phyloP scores from a whole-genome alignment of 768 basidiomycete species.

The Aureoboletus auriporus region DNA sequence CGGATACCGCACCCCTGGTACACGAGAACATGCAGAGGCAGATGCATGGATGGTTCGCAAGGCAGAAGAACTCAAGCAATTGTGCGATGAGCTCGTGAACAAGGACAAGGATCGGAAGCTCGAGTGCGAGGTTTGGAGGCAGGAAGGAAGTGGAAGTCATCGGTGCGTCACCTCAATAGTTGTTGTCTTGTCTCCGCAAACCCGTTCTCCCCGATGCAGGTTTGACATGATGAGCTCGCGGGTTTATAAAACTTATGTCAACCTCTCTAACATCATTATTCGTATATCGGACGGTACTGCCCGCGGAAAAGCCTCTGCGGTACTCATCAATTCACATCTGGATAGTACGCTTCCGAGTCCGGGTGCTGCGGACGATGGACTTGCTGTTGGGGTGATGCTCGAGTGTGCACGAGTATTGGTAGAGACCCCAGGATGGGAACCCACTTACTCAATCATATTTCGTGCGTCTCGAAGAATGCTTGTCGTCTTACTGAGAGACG shows the following conservation, averaged over 20 bases:
- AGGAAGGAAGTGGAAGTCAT: conserved; percentile 85
- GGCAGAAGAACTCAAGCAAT: conserved; percentile 53
- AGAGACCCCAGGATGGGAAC: conserved; percentile 63
- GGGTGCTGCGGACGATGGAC: conserved; percentile 84
- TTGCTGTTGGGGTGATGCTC: conserved; percentile 88
- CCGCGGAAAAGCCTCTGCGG: conserved; percentile 71
- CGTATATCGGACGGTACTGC: conserved; percentile 78
- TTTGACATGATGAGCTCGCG: conserved; percentile 91
- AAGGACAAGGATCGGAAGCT: conserved; percentile 48
- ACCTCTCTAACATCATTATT: conserved; percentile 85
- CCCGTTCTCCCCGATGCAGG: conserved; percentile 33
- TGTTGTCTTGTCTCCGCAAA: not conserved
- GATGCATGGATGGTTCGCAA: conserved; percentile 78
- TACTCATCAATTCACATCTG: conserved; percentile 86
- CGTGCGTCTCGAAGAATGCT: conserved; percentile 42
- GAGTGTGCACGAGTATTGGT: conserved; percentile 78
- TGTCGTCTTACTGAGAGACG: not conserved
- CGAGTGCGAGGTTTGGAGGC: conserved; percentile 91
- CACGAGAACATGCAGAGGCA: conserved; percentile 79
- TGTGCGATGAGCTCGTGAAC: conserved; percentile 56
- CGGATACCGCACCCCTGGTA: conserved; percentile 90
- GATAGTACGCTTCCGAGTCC: conserved; percentile 89
- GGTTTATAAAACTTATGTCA: conserved; percentile 81
- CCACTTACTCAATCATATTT: conserved; percentile 77
- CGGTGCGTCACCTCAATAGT: conserved; percentile 40